Evolutionary conservation across 768 basidiomycete species (phyloP).

Genomic region (Lactarius trivialis): DNA sequence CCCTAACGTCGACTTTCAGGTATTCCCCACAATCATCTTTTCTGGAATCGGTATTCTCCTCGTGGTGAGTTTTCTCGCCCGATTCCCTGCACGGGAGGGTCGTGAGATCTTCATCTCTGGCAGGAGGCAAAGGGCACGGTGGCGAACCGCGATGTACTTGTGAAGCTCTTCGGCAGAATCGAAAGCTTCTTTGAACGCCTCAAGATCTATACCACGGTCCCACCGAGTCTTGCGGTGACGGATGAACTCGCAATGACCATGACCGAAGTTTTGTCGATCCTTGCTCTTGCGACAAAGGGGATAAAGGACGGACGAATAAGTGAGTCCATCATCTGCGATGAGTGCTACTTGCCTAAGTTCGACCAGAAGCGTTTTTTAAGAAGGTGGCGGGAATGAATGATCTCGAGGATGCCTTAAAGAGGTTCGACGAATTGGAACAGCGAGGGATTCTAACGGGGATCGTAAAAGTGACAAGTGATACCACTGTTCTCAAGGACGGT

Average conservation of each 20-base stretch:
- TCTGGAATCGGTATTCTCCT: neutral
- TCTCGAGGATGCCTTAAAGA: neutral
- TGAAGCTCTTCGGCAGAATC: neutral
- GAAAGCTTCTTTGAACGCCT: neutral
- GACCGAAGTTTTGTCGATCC: neutral
- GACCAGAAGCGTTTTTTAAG: neutral
- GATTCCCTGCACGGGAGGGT: no score
- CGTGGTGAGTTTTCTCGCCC: neutral
- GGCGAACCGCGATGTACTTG: neutral
- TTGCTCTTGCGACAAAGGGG: neutral
- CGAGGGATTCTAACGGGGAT: no score
- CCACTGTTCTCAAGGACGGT: no score
- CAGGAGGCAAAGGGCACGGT: neutral
- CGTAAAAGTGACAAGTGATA: no score
- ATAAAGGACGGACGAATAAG: neutral
- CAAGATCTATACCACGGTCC: neutral
- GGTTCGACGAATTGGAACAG: no score
- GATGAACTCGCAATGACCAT: neutral
- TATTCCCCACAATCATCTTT: neutral
- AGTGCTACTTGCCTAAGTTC: neutral
- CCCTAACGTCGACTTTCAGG: neutral
- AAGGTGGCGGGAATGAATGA: neutral
- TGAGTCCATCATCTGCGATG: neutral
- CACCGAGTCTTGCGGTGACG: neutral
- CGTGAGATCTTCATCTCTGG: neutral